Evolutionary conservation across 805 yeast genomes (phyloP), one percentile per base, ranked within the genome.

Genomic region (Wickerhamomyces bovis): DNA sequence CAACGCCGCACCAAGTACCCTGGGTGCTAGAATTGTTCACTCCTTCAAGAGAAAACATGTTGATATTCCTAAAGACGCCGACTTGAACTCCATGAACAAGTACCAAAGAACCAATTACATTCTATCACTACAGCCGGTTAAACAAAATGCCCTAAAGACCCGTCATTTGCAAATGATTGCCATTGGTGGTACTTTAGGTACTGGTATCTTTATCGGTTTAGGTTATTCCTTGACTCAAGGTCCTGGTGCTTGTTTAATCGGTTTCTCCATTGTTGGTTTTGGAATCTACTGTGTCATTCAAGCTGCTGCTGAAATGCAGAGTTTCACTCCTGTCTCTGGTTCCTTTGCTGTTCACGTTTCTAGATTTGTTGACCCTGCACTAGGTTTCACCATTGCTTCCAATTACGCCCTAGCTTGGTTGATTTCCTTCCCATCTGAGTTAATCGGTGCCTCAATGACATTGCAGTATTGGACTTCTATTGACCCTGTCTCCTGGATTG

Each of bases 101-200:
- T 49, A 54, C 9, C 54, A 57, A 35, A 54, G 54, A 44, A 53
- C 55, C 39, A 60, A 61, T 42, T 57, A 54, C 47, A 53, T 59
- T 33, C 49, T 61, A 10, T 49, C 61, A 3, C 36, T 87, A 82
- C 61, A 57, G 22, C 61, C 61, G 1, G 31, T 57, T 26, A 57
- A 48, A 20, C 48, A 41, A 19, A 46, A 38, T 31, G 67, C 75
- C 10, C 64, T 80, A 57, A 78, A 78, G 56, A 66, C 72, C 26
- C 72, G 85, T 64, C 86, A 81, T 56, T 61, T 82, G 53, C 81
- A 81, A 52, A 78, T 82, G 76, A 75, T 83, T 50, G 83, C 88
- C 39, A 75, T 83, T 49, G 89, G 86, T 51, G 86, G 87, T 59
- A 75, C 83, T 44, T 76, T 83, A 49, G 89, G 89, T 64, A 81